Percentiles rank a stretch among this genome's conserved stretches.
Conservation (phyloP, 768 basidiomycete species). For the Austroboletus eburneus region DNA sequence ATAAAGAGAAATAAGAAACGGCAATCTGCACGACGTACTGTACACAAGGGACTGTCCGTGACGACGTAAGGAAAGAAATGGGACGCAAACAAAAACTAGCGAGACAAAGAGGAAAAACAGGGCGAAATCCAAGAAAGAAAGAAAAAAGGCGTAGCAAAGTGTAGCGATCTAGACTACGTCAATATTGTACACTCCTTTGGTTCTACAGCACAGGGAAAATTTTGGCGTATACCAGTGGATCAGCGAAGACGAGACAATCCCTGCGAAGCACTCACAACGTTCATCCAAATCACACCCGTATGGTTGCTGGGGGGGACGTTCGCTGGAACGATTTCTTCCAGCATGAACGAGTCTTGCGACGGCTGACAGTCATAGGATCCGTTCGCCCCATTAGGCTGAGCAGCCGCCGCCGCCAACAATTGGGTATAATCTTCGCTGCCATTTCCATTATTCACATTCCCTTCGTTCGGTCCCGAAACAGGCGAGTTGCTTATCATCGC, state of each 20-base stretch:
- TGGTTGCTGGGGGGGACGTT: slow-evolving; percentile 29
- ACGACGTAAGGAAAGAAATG: slow-evolving; percentile 1
- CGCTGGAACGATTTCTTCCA: slow-evolving; percentile 57
- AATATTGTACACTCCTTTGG: slow-evolving; percentile 24
- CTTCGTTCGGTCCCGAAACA: slow-evolving; percentile 15
- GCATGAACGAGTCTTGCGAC: slow-evolving; percentile 61
- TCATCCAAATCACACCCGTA: slow-evolving; percentile 39
- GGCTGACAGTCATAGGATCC: slow-evolving; percentile 52
- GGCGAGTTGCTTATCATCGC: slow-evolving; percentile 23
- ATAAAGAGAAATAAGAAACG: slow-evolving; percentile 35
- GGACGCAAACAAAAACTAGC: slow-evolving; percentile 6
- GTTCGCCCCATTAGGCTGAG: slow-evolving; percentile 49
- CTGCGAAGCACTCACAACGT: slow-evolving; percentile 37
- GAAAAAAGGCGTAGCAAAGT: background rate
- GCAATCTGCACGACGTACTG: slow-evolving; percentile 15
- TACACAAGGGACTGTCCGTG: slow-evolving; percentile 22
- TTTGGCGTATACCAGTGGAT: slow-evolving; percentile 18
- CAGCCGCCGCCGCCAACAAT: slow-evolving; percentile 55
- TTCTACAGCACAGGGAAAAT: slow-evolving; percentile 13
- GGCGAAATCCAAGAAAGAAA: too few species aligned
- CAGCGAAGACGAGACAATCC: slow-evolving; percentile 29
- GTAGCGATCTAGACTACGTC: slow-evolving; percentile 8
- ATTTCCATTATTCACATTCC: slow-evolving; percentile 12
- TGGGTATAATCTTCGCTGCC: slow-evolving; percentile 43
- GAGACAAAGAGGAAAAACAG: slow-evolving; percentile 6